These are phyloP conservation scores for Stephanodiscus triporus DNA, from an alignment of 108 stramenopile genomes.

Conservation along the genomic window DNA sequence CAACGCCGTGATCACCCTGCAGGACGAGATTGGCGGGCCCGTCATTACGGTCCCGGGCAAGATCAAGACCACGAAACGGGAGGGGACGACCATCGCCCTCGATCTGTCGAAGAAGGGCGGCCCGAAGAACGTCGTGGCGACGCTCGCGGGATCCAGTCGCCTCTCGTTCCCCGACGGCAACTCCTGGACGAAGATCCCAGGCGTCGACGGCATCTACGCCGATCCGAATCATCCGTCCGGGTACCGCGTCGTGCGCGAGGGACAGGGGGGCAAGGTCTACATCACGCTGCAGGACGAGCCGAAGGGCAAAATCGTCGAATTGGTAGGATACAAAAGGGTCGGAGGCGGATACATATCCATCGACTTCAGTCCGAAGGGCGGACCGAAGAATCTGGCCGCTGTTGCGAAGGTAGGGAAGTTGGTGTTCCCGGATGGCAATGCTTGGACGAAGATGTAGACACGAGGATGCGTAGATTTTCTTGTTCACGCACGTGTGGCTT, in stretches of 20 bases:
- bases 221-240: slow-evolving; percentile 21
- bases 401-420: slow-evolving; percentile 4
- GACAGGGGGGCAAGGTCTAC: neutral
- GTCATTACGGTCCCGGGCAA: slow-evolving; percentile 11
- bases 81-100: slow-evolving; percentile 10
- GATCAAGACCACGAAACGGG: slow-evolving; percentile 1
- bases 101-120: slow-evolving; percentile 21
- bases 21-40: slow-evolving; percentile 11
- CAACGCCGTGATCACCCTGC: slow-evolving; percentile 12
- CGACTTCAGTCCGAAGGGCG: slow-evolving; percentile 24
- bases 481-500: no score
- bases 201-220: slow-evolving; percentile 15
- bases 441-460: slow-evolving; percentile 9
- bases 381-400: slow-evolving; percentile 15
- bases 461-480: neutral
- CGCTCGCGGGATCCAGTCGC: neutral
- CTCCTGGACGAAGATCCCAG: slow-evolving; percentile 9
- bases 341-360: slow-evolving; percentile 3
- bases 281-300: slow-evolving; percentile 21
- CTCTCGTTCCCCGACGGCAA: slow-evolving; percentile 19
- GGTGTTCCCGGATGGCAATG: slow-evolving; percentile 21
- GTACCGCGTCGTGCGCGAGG: slow-evolving; percentile 8
- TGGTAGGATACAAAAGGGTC: slow-evolving; percentile 5
- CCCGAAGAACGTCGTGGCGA: slow-evolving; percentile 14
- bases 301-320: neutral